Evolutionary conservation across 148 eudicot genomes (phyloP).

Genomic region (Spergularia bocconei): DNA sequence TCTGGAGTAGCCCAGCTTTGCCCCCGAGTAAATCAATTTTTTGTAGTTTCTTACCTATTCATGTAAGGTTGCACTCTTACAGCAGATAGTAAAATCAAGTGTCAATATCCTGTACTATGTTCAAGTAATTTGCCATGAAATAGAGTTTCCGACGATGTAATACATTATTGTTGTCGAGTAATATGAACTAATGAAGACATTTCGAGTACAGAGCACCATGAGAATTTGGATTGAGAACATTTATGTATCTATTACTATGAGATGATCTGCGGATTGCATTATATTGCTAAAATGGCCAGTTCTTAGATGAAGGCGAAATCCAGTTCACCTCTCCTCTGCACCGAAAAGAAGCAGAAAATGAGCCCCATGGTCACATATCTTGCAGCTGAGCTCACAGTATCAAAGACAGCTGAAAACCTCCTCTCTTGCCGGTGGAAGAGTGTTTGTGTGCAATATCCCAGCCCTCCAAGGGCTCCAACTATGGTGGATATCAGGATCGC

Average conservation of each 20-base stretch:
- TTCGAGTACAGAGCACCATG: conserved; percentile 1
- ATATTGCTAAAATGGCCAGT: neutral
- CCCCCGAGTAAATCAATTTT: conserved; percentile 8
- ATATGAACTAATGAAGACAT: too few species aligned
- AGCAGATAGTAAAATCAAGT: neutral
- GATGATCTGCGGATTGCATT: neutral
- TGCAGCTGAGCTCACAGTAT: conserved; percentile 35
- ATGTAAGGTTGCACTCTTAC: conserved; percentile 5
- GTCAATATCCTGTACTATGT: conserved; percentile 6
- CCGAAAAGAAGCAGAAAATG: conserved; percentile 40
- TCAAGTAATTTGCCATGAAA: conserved; percentile 2
- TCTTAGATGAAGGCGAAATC: conserved; percentile 21
- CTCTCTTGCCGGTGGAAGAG: conserved; percentile 38
- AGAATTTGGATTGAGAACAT: neutral
- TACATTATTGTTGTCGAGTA: too few species aligned
- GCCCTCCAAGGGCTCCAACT: conserved; percentile 24
- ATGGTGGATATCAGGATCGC: conserved; percentile 29
- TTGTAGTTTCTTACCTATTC: conserved; percentile 6
- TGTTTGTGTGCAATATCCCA: conserved; percentile 27
- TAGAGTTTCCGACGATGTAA: neutral
- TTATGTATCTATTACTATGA: neutral
- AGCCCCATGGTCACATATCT: conserved; percentile 38
- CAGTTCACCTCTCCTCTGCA: conserved; percentile 25
- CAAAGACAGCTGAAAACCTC: conserved; percentile 30
- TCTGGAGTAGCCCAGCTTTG: neutral